A percentile compares a stretch with the other conserved stretches of the same genome.
These are phyloP conservation scores for Pyrenophora tritici-repentis DNA, from an alignment of 2,329 filamentous ascomycete genomes.

Conservation along the genomic window DNA sequence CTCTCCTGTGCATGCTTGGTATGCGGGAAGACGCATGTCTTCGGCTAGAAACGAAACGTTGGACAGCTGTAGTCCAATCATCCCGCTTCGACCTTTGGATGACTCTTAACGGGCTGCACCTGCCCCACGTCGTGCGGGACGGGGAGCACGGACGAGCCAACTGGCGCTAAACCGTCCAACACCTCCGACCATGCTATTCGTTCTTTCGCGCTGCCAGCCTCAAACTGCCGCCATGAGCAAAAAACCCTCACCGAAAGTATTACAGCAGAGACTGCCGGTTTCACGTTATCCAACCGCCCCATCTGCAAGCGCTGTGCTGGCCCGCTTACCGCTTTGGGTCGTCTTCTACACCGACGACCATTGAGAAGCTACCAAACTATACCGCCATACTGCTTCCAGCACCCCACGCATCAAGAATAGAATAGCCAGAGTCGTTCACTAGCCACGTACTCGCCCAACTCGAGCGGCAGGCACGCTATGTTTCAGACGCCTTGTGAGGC, in stretches of 20 bases:
- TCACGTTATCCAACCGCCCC: constrained; percentile 46
- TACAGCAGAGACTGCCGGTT: constrained; percentile 38
- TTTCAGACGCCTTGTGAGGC: constrained; percentile 44
- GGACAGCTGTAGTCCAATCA: constrained; percentile 39
- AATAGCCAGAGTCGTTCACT: constrained; percentile 28
- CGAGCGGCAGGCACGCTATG: constrained; percentile 31
- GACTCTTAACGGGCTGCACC: constrained; percentile 39
- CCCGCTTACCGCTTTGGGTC: constrained; percentile 27
- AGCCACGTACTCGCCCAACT: constrained; percentile 42
- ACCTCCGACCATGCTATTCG: constrained; percentile 38
- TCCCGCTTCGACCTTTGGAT: constrained; percentile 22
- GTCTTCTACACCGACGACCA: constrained; percentile 34
- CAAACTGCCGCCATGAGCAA: constrained; percentile 42
- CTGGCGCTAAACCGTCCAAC: constrained; percentile 38
- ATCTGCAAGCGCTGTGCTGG: constrained; percentile 42
- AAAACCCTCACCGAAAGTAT: constrained; percentile 12
- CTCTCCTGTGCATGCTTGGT: constrained; percentile 28
- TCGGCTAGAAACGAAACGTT: constrained; percentile 42
- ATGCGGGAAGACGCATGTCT: constrained; percentile 31
- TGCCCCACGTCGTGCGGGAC: constrained; percentile 24
- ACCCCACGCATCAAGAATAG: constrained; percentile 29
- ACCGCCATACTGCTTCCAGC: constrained; percentile 25
- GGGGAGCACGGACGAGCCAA: constrained; percentile 24
- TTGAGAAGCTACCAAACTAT: constrained; percentile 24
- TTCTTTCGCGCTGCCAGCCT: constrained; percentile 31